A percentile compares a stretch with the other conserved stretches of the same genome.
These are phyloP conservation scores for Zygnema circumcarinatum DNA, from an alignment of 139 green algal species.

Conservation along the genomic window DNA sequence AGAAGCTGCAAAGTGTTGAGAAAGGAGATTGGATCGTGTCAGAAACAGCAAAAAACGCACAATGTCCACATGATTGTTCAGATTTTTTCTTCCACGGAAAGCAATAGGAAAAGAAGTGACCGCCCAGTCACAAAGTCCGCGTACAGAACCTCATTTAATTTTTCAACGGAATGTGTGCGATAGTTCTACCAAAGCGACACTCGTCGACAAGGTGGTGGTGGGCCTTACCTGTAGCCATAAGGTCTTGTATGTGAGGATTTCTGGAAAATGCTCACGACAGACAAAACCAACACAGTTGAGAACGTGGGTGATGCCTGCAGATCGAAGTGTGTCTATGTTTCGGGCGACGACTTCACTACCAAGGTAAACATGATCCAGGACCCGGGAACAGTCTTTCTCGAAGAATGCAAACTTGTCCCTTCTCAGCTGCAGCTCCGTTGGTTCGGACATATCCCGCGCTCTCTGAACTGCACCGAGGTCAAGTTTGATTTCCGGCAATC, in stretches of 20 bases:
- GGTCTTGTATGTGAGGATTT: constrained; percentile 84
- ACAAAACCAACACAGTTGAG: constrained; percentile 96
- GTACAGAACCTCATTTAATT: too few relatives aligned
- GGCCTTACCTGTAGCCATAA: constrained; percentile 87
- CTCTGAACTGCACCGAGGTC: constrained; percentile 35
- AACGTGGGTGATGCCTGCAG: constrained; percentile 88
- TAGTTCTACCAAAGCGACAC: too few relatives aligned
- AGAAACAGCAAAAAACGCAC: too few relatives aligned
- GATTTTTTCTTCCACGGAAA: too few relatives aligned
- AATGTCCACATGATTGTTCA: too few relatives aligned
- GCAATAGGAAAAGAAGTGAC: too few relatives aligned
- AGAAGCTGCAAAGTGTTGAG: too few relatives aligned
- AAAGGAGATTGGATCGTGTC: too few relatives aligned
- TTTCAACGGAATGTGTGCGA: too few relatives aligned
- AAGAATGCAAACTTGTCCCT: constrained; percentile 62
- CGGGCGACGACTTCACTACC: constrained; percentile 84
- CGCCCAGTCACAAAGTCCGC: too few relatives aligned
- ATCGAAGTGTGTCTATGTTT: constrained; percentile 72
- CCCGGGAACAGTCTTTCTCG: constrained; percentile 62
- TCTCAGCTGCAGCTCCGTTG: constrained; percentile 43
- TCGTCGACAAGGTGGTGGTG: too few relatives aligned
- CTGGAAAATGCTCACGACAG: constrained; percentile 84
- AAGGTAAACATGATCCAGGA: constrained; percentile 83
- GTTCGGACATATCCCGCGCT: constrained; percentile 29
- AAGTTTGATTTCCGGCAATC: constrained; percentile 33